These are phyloP conservation scores for Trichoderma atrobrunneum DNA, from an alignment of 2,329 filamentous ascomycete species.

Conservation along the genomic window DNA sequence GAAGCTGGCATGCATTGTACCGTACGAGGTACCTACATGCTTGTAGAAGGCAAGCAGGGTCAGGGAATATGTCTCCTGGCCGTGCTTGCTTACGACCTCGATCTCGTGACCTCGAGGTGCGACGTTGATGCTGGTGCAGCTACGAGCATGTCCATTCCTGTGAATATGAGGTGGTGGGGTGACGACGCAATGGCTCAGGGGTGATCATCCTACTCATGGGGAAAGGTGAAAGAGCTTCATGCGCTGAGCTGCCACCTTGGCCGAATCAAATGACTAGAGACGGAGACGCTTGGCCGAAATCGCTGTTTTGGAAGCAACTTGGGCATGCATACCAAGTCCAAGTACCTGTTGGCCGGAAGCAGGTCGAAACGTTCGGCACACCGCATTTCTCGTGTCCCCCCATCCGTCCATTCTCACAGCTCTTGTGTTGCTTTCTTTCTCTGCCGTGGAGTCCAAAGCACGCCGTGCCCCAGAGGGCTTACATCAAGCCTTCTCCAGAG, in stretches of 20 bases:
- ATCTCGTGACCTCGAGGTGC: not conserved
- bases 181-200: constrained; percentile 9
- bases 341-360: constrained; percentile 1
- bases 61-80: not conserved
- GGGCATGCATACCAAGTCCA: not conserved
- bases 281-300: not conserved
- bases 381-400: constrained; percentile 6
- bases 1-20: not conserved
- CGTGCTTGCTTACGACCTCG: not conserved
- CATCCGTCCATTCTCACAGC: not conserved
- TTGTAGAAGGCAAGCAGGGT: not conserved
- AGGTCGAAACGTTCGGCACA: constrained; percentile 8
- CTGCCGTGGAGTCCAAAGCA: not conserved
- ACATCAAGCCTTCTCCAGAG: constrained; percentile 2
- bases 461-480: constrained; percentile 16
- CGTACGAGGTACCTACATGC: not conserved
- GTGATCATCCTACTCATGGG: constrained; percentile 2
- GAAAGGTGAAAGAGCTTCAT: not conserved
- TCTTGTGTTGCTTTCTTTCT: not conserved
- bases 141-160: not conserved
- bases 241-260: not conserved
- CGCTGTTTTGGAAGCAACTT: not conserved
- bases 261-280: not conserved
- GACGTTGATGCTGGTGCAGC: not conserved
- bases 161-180: not conserved